Conservation (phyloP, 202 grass and related monocot genomes). For the Elaeis oleifera region DNA sequence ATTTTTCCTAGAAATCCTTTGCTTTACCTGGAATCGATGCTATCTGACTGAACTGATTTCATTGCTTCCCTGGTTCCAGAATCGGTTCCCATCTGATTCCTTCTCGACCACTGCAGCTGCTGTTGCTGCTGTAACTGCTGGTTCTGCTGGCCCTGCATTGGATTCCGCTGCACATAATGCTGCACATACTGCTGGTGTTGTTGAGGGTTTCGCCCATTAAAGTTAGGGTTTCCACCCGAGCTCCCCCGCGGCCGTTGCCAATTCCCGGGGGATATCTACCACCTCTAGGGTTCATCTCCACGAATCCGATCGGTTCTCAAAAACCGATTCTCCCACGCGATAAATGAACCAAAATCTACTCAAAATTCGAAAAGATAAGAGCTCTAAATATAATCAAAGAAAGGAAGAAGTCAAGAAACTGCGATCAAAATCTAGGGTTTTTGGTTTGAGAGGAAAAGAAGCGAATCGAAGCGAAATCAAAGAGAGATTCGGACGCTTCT, state of each 20-base stretch:
- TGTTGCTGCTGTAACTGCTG: conserved; percentile 19
- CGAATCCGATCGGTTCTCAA: neutral
- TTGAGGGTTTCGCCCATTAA: neutral
- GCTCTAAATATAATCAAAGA: neutral
- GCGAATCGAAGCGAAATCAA: neutral
- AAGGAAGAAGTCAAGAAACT: neutral
- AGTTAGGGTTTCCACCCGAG: neutral
- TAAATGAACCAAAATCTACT: too few relatives aligned
- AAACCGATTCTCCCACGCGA: too few relatives aligned
- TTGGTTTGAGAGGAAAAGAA: neutral
- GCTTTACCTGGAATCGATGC: conserved; percentile 51
- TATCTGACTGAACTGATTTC: conserved; percentile 26
- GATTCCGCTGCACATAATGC: conserved; percentile 6
- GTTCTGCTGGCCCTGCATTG: conserved; percentile 2
- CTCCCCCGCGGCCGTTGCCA: neutral
- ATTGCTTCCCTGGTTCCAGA: conserved; percentile 26
- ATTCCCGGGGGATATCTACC: neutral
- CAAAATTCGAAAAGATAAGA: neutral
- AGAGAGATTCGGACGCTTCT: neutral
- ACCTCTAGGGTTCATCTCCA: conserved; percentile 2
- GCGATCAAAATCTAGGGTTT: neutral
- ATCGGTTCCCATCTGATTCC: conserved; percentile 36
- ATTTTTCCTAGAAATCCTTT: neutral
- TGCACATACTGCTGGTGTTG: conserved; percentile 2
- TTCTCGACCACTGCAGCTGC: conserved; percentile 56